Evolutionary conservation across 2,329 filamentous ascomycete genomes (phyloP).

Genomic region (Pezicula carpinea): DNA sequence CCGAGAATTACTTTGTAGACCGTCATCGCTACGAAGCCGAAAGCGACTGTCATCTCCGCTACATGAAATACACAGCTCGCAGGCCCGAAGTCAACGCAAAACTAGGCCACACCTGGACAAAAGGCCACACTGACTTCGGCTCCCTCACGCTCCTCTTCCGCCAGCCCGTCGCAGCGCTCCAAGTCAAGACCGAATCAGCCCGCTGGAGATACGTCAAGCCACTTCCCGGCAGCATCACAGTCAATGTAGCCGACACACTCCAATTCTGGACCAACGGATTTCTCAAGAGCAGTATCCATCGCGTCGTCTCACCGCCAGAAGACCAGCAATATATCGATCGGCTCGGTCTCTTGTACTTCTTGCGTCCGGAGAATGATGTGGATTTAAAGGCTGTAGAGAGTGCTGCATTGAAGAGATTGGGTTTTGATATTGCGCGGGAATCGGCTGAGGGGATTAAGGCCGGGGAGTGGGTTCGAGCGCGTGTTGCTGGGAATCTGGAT

Average conservation of each 20-base stretch:
- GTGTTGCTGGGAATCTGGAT: constrained; percentile 12
- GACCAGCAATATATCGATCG: constrained; percentile 34
- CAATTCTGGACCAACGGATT: constrained; percentile 42
- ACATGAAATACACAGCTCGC: constrained; percentile 52
- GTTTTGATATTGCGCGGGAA: too few relatives aligned
- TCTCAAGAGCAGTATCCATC: constrained; percentile 36
- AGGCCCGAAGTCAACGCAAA: constrained; percentile 40
- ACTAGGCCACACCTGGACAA: constrained; percentile 38
- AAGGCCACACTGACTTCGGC: constrained; percentile 37
- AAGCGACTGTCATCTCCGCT: constrained; percentile 53
- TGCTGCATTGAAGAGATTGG: constrained; percentile 21
- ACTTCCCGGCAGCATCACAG: constrained; percentile 41
- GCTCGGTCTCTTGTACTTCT: constrained; percentile 41
- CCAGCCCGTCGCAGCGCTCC: constrained; percentile 31
- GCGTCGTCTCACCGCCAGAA: constrained; percentile 27
- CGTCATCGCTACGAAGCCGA: constrained; percentile 51
- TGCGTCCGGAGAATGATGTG: constrained; percentile 15
- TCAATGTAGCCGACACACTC: constrained; percentile 44
- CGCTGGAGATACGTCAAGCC: constrained; percentile 46
- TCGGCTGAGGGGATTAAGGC: constrained; percentile 35
- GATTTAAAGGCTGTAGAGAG: constrained; percentile 20
- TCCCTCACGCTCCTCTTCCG: constrained; percentile 35
- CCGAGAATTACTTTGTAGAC: constrained; percentile 48
- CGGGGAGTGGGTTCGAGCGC: constrained; percentile 36
- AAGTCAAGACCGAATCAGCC: constrained; percentile 34